Evolutionary conservation across 2,329 filamentous ascomycete genomes (phyloP), one percentile per base, ranked within the genome.

Genomic region (Colletotrichum trifolii): DNA sequence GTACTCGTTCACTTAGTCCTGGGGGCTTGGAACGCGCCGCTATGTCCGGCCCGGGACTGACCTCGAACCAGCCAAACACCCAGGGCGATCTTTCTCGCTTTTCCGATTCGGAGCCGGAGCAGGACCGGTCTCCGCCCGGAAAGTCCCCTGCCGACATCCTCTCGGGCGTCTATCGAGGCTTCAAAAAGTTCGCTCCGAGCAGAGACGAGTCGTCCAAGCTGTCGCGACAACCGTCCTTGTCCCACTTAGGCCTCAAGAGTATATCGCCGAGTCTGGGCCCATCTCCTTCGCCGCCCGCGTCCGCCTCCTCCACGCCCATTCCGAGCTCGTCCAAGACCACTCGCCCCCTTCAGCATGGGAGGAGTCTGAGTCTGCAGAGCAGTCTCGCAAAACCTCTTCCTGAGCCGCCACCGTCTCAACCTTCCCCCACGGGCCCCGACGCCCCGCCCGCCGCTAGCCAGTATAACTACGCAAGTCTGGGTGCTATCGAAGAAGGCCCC

Each of bases 381-480:
- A 87, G 85, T 70, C 84, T 88, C 68, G 81, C 82, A 70, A 88
- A 88, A 73, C 85, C 86, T 53, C 74, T 88, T 25, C 86, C 85
- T 40, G 80, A 83, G 66, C 79, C 85, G 33, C 84, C 85, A 34
- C 78, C 72, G 11, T 48, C 55, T 40, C 25, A 59, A 15, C 49
- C 60, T 39, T 60, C 69, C 11, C 58, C 60, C 42, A n/a, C 36
- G 69, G 62, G 69, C 52, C 70, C 69, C 53, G 65, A 68, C 70
- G 59, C 73, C 69, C 66, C 75, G 71, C 58, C 75, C 74, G 25
- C 25, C 25, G 52, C 80, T 72, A 13, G 76, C 76, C 36, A 70
- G 70, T 57, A 74, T 74, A 59, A 76, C 75, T 6, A 67, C 72
- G 52, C 76, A 33, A 56, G 52, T 71, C 40, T 72, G 68, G 15